Evolutionary conservation across 768 basidiomycete genomes (phyloP).

Genomic region (Hypholoma fasciculare): DNA sequence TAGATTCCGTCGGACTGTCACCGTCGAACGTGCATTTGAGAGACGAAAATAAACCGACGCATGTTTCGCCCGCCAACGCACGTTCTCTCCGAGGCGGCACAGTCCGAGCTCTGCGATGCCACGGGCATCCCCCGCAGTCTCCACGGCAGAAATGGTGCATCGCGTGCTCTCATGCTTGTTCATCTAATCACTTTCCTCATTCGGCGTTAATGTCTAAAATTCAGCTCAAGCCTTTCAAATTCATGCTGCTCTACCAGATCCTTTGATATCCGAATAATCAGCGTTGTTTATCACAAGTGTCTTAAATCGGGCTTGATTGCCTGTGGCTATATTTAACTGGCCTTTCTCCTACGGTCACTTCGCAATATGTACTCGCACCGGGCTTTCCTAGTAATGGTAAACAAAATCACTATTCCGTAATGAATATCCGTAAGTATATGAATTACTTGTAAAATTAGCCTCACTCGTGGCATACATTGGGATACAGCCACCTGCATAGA

Average conservation of each 20-base stretch:
- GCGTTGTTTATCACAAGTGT: background rate
- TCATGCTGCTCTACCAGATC: background rate
- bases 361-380: too few species aligned
- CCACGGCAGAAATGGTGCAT: background rate
- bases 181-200: constrained; percentile 6
- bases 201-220: background rate
- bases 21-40: constrained; percentile 24
- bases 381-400: too few species aligned
- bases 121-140: background rate
- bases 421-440: too few species aligned
- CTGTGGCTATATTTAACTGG: too few species aligned
- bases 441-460: too few species aligned
- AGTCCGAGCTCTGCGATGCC: background rate
- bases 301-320: too few species aligned
- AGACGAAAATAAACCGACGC: background rate
- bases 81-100: background rate
- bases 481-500: too few species aligned
- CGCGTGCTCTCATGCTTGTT: too few species aligned
- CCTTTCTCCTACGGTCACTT: too few species aligned
- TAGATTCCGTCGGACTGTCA: constrained; percentile 8
- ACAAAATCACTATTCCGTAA: too few species aligned
- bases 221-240: background rate
- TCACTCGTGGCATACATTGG: too few species aligned
- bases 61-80: background rate
- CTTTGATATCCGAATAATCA: constrained; percentile 17